A percentile compares a stretch with the other conserved stretches of the same genome.
Evolutionary conservation across 2,329 filamentous ascomycete species (phyloP).

Genomic region (Xylaria sp.): DNA sequence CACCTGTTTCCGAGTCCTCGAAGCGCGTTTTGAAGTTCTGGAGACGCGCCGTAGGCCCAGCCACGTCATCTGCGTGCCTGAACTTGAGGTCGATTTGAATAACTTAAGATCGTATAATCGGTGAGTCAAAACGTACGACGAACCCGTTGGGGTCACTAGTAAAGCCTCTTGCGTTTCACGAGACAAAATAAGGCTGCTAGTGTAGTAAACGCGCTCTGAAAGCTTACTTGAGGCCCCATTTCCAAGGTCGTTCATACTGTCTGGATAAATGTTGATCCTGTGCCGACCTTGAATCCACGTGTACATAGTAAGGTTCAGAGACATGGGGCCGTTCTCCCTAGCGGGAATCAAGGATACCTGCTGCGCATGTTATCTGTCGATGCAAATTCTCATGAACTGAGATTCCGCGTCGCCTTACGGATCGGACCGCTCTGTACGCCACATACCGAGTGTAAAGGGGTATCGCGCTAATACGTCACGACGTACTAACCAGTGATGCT

Average conservation of each 20-base stretch:
- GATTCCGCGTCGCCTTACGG: not conserved
- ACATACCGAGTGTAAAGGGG: not conserved
- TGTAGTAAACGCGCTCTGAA: not conserved
- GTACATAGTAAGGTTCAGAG: not conserved
- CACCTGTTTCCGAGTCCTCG: conserved; percentile 26
- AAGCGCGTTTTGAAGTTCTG: conserved; percentile 18
- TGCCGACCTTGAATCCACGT: not conserved
- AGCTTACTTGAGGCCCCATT: not conserved
- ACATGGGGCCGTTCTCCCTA: not conserved
- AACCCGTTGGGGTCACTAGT: not conserved
- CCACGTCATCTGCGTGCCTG: not conserved
- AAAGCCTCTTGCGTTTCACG: conserved; percentile 10
- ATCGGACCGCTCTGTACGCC: not conserved
- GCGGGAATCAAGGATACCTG: not conserved
- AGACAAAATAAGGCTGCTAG: not conserved
- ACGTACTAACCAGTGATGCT: not conserved
- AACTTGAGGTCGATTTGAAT: not conserved
- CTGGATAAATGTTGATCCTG: not conserved
- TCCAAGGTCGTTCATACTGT: not conserved
- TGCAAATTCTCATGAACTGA: not conserved
- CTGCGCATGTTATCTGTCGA: not conserved
- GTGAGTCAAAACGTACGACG: not conserved
- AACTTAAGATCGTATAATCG: conserved; percentile 6
- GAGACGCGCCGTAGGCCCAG: conserved; percentile 1
- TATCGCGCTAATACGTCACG: not conserved